phyloP scores from a whole-genome alignment of 2,329 filamentous ascomycete genomes.

The Chaetomium sp. region DNA sequence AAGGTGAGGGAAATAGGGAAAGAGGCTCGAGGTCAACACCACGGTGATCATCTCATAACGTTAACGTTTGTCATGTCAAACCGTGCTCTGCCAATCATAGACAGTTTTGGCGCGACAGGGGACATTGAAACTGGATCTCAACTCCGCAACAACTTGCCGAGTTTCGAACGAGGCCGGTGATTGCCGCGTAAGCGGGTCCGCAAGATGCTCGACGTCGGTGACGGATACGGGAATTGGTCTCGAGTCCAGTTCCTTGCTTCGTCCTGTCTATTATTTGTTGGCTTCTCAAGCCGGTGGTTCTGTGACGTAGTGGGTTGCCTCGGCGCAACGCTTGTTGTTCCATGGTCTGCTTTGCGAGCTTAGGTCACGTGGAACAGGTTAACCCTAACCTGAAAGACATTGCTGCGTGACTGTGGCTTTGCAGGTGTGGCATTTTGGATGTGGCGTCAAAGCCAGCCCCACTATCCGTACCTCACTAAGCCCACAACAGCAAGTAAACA shows the following conservation, averaged over 20 bases:
- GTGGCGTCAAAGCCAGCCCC: background rate
- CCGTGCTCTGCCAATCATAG: background rate
- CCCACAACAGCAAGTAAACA: conserved; percentile 33
- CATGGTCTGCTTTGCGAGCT: background rate
- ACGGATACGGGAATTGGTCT: background rate
- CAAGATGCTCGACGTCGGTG: background rate
- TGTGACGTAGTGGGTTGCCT: background rate
- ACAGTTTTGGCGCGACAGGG: background rate
- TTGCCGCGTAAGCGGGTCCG: background rate
- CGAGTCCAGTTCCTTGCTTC: background rate
- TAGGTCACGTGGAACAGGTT: no score
- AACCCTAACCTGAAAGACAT: background rate
- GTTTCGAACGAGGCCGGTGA: conserved; percentile 1
- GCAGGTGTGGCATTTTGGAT: background rate
- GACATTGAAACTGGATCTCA: background rate
- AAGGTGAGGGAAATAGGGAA: background rate
- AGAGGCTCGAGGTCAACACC: background rate
- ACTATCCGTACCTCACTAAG: background rate
- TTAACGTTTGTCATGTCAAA: background rate
- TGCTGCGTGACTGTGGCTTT: background rate
- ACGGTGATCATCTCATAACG: background rate
- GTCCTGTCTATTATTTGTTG: background rate
- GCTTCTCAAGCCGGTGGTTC: background rate
- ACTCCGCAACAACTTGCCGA: background rate
- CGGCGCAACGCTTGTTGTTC: background rate